Base-by-base conservation (phyloP, 2,329 filamentous ascomycete species). In the Sphaerulina musiva region DNA sequence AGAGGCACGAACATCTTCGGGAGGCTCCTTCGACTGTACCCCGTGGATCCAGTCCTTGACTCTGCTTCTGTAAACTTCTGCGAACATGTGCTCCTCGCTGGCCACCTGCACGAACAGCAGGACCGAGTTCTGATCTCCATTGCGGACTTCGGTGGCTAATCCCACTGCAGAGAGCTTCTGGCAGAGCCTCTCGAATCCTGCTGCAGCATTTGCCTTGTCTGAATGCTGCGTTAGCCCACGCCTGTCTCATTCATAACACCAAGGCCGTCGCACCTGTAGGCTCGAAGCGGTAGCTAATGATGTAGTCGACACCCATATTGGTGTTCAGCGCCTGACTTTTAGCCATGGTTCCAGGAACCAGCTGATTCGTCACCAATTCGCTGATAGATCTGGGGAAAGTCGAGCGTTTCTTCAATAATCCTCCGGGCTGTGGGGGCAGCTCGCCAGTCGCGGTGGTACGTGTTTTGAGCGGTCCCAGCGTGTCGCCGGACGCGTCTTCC, bases 21-120 rank as follows among this genome's bases (percentile, higher is more conserved):
- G 80, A 0, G 92, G 92, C 36, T 89, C 84, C 17, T 82, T 80
- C 47, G 87, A 80, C 59, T 89, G 85, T 51, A 96, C 86, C 49
- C 91, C 90, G 68, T 93, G 86, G 34, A 97, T 82, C 89, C 91
- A 98, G 73, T 97, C 93, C 68, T 90, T 87, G 14, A 96, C 84
- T 60, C 93, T 87, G 54, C 20, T 64, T 60, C 89, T 83, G 71
- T 95, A 95, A 47, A 95, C 81, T 65, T 95, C 88, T 60, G 84
- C 83, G 56, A 81, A 81, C 56, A 98, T 78, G 59, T 90, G 82
- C 63, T 83, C 78, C 58, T 86, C 79, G 20, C 89, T 90, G 36
- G 86, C 84, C 41, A 95, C 82, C 67, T 85, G 87, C 67, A 91
- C 80, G 69, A 95, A 96, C 62, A 97, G 74, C 46, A 97, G 78